Base-by-base conservation (phyloP, 169 alveolate species). In the Cryptosporidium baileyi region DNA sequence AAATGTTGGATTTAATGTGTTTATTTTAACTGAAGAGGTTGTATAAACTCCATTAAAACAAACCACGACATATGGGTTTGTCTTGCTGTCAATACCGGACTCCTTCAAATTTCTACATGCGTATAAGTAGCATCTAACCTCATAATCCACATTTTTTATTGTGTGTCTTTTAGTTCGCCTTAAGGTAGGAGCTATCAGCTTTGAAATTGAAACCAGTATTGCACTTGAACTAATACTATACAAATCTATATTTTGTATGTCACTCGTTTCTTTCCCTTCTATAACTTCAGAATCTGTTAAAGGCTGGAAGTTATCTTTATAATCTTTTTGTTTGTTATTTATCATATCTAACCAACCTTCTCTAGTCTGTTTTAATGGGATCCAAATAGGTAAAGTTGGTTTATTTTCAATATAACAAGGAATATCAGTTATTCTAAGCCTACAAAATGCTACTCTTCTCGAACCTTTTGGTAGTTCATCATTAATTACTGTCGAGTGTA, bases 111-210 rank as follows among this genome's bases (percentile, higher is more conserved):
- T 89, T 80, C 96, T 82, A 57, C 94, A 91, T 2, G 94, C 91
- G 88, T 93, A 93, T 15, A 95, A 51, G 80, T 95, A 95, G 60
- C 96, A 91, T 60, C 98, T 90, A 63, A 95, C 60, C 81, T 94
- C 96, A 60, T 93, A 93, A 40, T 93, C 95, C 65, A 89, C 90
- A 26, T 17, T 3, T 32, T 74, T 74, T 40, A 74, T 59, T 54
- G 85, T 74, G 54, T 74, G 74, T 19, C 85, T 74, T 41, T 74
- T 74, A 11, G 74, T 74, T 19, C 85, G 65, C 28, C 38, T 51
- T 54, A 74, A 40, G 28, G 67, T 13, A 22, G 85, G 26, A 36
- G 61, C 49, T 19, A 74, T 52, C 7, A n/a, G 67, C 38, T 74
- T 74, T 6, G 74, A 51, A 6, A 74, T 54, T 11, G 85, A 74